phyloP scores from a whole-genome alignment of 1,139 yeast genomes.

The Debaryomycetaceae sp. region DNA sequence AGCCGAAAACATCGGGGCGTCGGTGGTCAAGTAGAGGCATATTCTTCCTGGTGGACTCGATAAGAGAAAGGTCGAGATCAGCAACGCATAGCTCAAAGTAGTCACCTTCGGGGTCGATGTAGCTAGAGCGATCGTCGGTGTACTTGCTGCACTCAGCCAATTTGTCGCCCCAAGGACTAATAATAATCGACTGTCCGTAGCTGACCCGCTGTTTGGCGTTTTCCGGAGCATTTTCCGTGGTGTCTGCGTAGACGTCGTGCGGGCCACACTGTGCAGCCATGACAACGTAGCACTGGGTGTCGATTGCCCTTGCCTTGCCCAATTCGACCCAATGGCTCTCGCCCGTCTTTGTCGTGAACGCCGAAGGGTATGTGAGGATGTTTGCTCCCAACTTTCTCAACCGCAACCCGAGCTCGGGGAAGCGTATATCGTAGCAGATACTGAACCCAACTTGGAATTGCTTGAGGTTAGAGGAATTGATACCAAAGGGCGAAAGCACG shows the following conservation, averaged over 20 bases:
- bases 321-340: constrained; percentile 84
- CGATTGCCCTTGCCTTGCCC: constrained; percentile 82
- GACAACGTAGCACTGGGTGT: constrained; percentile 80
- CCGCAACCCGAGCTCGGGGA: constrained; percentile 74
- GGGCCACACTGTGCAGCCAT: constrained; percentile 91
- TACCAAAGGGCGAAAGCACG: constrained; percentile 51
- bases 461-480: constrained; percentile 8
- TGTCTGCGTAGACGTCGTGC: constrained; percentile 49
- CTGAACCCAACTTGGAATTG: constrained; percentile 66
- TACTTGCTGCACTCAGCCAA: constrained; percentile 51
- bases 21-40: constrained; percentile 79
- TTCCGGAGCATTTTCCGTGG: constrained; percentile 24
- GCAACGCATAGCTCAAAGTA: constrained; percentile 57
- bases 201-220: constrained; percentile 46
- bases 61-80: constrained; percentile 56
- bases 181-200: constrained; percentile 81
- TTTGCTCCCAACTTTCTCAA: constrained; percentile 74
- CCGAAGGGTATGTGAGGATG: constrained; percentile 79
- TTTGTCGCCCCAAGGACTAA: constrained; percentile 90
- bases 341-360: constrained; percentile 90
- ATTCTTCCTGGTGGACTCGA: constrained; percentile 51
- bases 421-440: constrained; percentile 84
- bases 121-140: constrained; percentile 29
- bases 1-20: constrained; percentile 53
- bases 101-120: constrained; percentile 48